Conservation (phyloP, 2,329 filamentous ascomycete species). For the Onygena corvina region DNA sequence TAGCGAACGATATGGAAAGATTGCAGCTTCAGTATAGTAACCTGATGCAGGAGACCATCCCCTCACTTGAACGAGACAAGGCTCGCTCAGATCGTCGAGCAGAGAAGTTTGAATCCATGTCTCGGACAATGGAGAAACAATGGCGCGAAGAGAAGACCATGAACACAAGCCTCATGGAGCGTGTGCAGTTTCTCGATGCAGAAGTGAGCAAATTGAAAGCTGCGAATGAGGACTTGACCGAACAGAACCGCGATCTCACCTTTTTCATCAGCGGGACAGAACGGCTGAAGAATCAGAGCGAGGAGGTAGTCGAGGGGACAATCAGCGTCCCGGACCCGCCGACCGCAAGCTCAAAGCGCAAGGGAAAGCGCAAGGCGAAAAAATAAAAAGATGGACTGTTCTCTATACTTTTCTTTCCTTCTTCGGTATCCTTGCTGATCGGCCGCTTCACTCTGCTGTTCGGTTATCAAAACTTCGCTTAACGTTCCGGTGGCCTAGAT, state of each 20-base stretch:
- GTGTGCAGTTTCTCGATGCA: slow-evolving; percentile 55
- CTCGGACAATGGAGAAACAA: slow-evolving; percentile 60
- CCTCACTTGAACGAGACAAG: slow-evolving; percentile 59
- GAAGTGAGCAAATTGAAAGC: slow-evolving; percentile 46
- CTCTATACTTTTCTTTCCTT: neutral
- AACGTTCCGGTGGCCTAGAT: neutral
- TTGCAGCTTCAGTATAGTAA: slow-evolving; percentile 45
- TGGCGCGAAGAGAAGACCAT: slow-evolving; percentile 80
- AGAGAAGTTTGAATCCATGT: slow-evolving; percentile 61
- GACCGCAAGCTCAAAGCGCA: slow-evolving; percentile 42
- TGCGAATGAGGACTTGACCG: slow-evolving; percentile 60
- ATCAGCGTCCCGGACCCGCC: slow-evolving; percentile 49
- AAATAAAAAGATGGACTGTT: neutral
- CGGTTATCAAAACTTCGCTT: neutral
- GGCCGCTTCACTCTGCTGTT: neutral
- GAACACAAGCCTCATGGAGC: slow-evolving; percentile 64
- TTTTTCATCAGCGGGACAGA: slow-evolving; percentile 81
- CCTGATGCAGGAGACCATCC: slow-evolving; percentile 47
- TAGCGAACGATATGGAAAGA: slow-evolving; percentile 43
- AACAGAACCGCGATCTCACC: slow-evolving; percentile 74
- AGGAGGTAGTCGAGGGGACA: slow-evolving; percentile 63
- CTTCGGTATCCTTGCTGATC: neutral
- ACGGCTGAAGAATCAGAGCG: slow-evolving; percentile 59
- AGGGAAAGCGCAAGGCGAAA: slow-evolving; percentile 24
- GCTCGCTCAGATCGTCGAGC: slow-evolving; percentile 56